Evolutionary conservation across 1,284 basidiomycete genomes (phyloP).

Genomic region (Austroboletus niveus): DNA sequence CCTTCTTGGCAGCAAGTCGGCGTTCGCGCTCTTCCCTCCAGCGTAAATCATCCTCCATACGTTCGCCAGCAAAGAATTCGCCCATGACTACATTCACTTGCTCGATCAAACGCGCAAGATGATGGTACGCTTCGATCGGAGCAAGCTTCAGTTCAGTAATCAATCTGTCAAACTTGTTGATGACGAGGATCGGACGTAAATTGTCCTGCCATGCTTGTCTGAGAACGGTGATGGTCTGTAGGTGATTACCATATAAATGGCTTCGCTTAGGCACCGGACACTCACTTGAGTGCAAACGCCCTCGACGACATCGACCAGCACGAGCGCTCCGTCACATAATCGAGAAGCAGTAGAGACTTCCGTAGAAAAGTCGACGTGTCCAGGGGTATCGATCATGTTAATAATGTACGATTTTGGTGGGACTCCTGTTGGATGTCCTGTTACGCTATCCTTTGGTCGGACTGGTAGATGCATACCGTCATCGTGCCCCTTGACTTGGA

Average conservation of each 20-base stretch:
- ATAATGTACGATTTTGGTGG: constrained; percentile 68
- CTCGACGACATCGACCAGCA: constrained; percentile 98
- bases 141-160: constrained; percentile 93
- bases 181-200: constrained; percentile 88
- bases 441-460: constrained; percentile 15
- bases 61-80: constrained; percentile 89
- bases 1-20: constrained; percentile 73
- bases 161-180: constrained; percentile 97
- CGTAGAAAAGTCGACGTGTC: constrained; percentile 97
- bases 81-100: constrained; percentile 99
- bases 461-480: constrained; percentile 38
- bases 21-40: constrained; percentile 93
- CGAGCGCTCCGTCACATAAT: constrained; percentile 92
- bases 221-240: constrained; percentile 90
- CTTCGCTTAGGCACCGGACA: constrained; percentile 3
- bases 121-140: constrained; percentile 92
- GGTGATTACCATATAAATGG: neutral
- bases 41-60: constrained; percentile 96
- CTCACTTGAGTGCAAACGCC: constrained; percentile 95
- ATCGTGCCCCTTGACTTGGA: constrained; percentile 68
- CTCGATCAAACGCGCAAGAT: constrained; percentile 90
- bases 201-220: constrained; percentile 94
- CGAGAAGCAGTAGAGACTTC: constrained; percentile 95
- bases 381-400: constrained; percentile 98
- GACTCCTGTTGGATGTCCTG: constrained; percentile 44